Evolutionary conservation across 139 green algal genomes (phyloP).

Genomic region (Mesotaenium endlicherianum): DNA sequence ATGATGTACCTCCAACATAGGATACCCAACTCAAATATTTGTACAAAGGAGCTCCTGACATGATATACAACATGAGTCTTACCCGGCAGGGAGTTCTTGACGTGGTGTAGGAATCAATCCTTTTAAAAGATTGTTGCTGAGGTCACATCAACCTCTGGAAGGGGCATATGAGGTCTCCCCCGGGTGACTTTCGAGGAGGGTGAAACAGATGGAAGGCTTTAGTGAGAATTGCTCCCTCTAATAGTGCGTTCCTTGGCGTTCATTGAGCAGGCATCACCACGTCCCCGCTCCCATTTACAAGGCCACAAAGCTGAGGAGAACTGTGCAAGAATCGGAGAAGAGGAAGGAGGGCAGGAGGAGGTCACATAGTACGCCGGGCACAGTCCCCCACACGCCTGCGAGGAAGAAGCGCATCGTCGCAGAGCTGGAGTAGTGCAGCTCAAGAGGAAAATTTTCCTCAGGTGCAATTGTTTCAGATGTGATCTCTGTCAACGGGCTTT

Average conservation of each 20-base stretch:
- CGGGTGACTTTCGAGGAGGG: background rate
- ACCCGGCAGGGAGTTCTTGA: background rate
- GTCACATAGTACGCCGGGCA: slow-evolving; percentile 75
- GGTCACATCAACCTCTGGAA: background rate
- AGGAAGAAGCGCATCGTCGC: slow-evolving; percentile 71
- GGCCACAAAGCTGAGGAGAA: slow-evolving; percentile 68
- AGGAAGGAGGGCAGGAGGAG: slow-evolving; percentile 73
- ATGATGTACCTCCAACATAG: too few relatives aligned
- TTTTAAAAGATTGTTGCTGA: background rate
- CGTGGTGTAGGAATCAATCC: background rate
- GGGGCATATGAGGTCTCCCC: background rate
- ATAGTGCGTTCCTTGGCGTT: too few relatives aligned
- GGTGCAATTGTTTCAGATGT: too few relatives aligned
- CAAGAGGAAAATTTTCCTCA: too few relatives aligned
- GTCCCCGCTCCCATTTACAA: slow-evolving; percentile 87
- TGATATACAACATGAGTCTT: too few relatives aligned
- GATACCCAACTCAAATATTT: too few relatives aligned
- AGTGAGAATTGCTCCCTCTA: background rate
- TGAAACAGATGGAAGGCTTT: background rate
- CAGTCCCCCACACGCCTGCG: slow-evolving; percentile 74
- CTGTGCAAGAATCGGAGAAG: slow-evolving; percentile 71
- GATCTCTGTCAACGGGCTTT: too few relatives aligned
- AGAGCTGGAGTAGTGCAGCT: slow-evolving; percentile 29
- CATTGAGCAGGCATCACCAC: slow-evolving; percentile 72
- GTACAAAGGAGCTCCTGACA: too few relatives aligned